phyloP scores from a whole-genome alignment of 768 basidiomycete genomes.

The Hygrocybe coccinea region DNA sequence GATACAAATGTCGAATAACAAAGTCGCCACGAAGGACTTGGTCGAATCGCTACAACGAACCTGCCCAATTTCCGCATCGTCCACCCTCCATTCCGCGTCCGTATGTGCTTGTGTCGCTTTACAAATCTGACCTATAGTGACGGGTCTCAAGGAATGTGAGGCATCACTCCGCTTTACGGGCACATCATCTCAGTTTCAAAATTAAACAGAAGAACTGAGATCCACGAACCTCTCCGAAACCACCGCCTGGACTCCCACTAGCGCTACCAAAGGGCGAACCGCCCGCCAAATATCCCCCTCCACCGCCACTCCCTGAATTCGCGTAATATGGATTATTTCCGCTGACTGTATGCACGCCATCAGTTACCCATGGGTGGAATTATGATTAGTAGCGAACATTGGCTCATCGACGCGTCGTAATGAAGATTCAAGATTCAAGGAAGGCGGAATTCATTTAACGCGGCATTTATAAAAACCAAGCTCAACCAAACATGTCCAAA shows the following conservation, averaged over 20 bases:
- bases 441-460: background rate
- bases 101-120: conserved; percentile 78
- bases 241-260: conserved; percentile 53
- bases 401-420: conserved; percentile 32
- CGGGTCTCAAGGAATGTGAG: conserved; percentile 35
- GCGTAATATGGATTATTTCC: conserved; percentile 29
- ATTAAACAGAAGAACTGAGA: background rate
- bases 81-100: conserved; percentile 85
- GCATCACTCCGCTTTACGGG: conserved; percentile 29
- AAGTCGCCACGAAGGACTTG: background rate
- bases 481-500: background rate
- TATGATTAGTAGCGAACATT: conserved; percentile 33
- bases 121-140: conserved; percentile 41
- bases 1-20: background rate
- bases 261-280: conserved; percentile 57
- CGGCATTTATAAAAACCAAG: background rate
- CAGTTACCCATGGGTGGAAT: background rate
- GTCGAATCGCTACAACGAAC: conserved; percentile 34
- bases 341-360: conserved; percentile 28
- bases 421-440: too few species aligned
- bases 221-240: conserved; percentile 38
- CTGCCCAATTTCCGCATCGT: conserved; percentile 75
- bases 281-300: conserved; percentile 55
- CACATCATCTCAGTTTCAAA: background rate
- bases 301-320: conserved; percentile 36